Evolutionary conservation across 164 flowering plant species (phyloP), one percentile per base, ranked within the genome.

Genomic region (Malania oleifera): DNA sequence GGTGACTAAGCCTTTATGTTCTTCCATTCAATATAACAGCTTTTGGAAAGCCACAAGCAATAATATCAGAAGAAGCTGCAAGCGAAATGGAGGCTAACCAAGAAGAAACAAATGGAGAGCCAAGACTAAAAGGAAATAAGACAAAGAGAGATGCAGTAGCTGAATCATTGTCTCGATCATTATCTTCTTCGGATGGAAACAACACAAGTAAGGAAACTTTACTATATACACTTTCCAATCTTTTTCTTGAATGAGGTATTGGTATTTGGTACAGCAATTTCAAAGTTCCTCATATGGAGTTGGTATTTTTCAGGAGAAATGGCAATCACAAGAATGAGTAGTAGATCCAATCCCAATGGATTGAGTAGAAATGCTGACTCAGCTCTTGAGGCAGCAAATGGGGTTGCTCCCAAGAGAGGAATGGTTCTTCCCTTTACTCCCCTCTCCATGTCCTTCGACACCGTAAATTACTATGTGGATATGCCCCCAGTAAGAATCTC

Each of bases 381-480:
- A 7, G 18, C 63, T 52, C 71, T 80, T 13, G 90, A 77, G 37
- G 66, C 68, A 7, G 81, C 82, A 3, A 66, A 61, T 22, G 95
- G 83, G 10, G 80, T 84, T 52, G 80, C 83, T 54, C 79, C 93
- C 9, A 84, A 82, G 77, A 82, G 79, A 82, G 96, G 98, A 67
- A 92, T 92, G 98, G 84, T 89, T 59, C 80, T 92, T 37, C 98
- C 98, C 12, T 92, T 89, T 62, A 76, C 77, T 55, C 91, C 91
- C 9, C 84, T 89, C 5, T 75, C 88, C 34, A 84, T 92, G 97
- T 79, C 90, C 41, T 92, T 89, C 46, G 93, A 92, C 44, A 68
- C 39, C 51, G 81, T 89, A 27, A 82, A 82, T 50, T 92, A 89
- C 77, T 87, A 58, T 52, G 97, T 92, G n/a, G 96, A 87, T 70